Base-by-base conservation (phyloP, 1,139 yeast genomes). In the Zygoascus hellenicus region DNA sequence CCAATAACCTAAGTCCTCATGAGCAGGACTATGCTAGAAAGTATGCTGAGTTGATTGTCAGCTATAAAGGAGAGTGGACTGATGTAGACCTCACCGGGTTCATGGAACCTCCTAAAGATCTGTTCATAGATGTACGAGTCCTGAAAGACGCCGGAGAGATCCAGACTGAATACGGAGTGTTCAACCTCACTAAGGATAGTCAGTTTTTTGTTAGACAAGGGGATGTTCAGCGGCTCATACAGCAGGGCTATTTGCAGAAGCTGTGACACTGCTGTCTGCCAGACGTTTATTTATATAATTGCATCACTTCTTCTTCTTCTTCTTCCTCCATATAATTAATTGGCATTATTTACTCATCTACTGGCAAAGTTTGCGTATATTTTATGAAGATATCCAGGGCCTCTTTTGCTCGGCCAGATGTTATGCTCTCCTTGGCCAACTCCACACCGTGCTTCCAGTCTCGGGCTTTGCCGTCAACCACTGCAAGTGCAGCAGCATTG, bases 151-250 rank as follows among this genome's bases (percentile, higher is more conserved):
- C 96, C 0, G 98, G 98, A 1, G 97, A 92, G 62, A 89, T 92
- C 36, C 97, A 90, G 61, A 92, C 98, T 0, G 98, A 92, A 63
- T 92, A 92, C 58, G 98, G 98, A 29, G 96, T 89, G 6, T 89
- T 92, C 69, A 90, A 90, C 58, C 69, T 92, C 57, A 88, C 95
- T n/a, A 92, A 90, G 60, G 94, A 92, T 64, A 86, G 96, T 3
- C 98, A 92, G 62, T 90, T 92, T 62, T 92, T 86, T 63, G 97
- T 90, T 19, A 73, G 98, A 46, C 92, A 88, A 58, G 81, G 94
- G 0, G 98, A 92, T 60, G 98, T 92, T 9, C 97, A 90, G 60
- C 70, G 97, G 48, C 72, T 92, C 54, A 87, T 94, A 38, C 97
- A 89, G 61, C 98, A 94, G 64, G 98, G 97, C 0, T 89, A 87